Conservation (phyloP, 78 protist genomes). For the Dictyostelium capitatum region DNA sequence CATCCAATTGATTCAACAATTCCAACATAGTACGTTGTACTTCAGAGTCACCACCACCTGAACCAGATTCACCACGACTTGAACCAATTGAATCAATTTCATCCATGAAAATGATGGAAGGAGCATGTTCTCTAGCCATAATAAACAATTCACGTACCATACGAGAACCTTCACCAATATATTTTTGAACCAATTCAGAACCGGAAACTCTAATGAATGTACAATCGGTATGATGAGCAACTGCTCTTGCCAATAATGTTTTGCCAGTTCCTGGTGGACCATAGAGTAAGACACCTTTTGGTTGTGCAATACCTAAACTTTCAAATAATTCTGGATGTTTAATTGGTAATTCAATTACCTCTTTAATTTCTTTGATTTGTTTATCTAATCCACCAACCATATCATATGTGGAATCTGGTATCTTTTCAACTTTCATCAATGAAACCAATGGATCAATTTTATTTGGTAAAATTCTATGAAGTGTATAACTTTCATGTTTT, state of each 20-base stretch:
- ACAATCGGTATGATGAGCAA: conserved; percentile 99
- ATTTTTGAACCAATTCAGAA: conserved; percentile 99
- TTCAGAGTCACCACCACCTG: conserved; percentile 94
- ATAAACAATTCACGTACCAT: conserved; percentile 99
- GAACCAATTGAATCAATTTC: conserved; percentile 99
- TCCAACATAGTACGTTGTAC: conserved; percentile 99
- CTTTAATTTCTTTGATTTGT: conserved; percentile 99
- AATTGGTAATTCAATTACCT: conserved; percentile 99
- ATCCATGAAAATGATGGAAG: conserved; percentile 99
- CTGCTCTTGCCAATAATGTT: conserved; percentile 99
- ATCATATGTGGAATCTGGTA: conserved; percentile 99
- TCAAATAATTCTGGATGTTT: conserved; percentile 99
- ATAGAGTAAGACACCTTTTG: conserved; percentile 97
- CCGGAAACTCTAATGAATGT: conserved; percentile 99
- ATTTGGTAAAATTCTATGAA: conserved; percentile 98
- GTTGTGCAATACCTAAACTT: conserved; percentile 98
- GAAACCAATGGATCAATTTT: conserved; percentile 90
- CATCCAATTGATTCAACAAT: conserved; percentile 99
- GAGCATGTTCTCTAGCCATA: conserved; percentile 99
- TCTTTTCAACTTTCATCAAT: conserved; percentile 97
- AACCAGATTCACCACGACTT: conserved; percentile 83
- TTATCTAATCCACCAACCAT: conserved; percentile 99
- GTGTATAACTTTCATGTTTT: conserved; percentile 90
- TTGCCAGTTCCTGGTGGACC: conserved; percentile 99
- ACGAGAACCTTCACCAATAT: conserved; percentile 99